These are phyloP conservation scores for Skeletonema tropicum DNA, from an alignment of 108 stramenopile species.

Conservation along the genomic window DNA sequence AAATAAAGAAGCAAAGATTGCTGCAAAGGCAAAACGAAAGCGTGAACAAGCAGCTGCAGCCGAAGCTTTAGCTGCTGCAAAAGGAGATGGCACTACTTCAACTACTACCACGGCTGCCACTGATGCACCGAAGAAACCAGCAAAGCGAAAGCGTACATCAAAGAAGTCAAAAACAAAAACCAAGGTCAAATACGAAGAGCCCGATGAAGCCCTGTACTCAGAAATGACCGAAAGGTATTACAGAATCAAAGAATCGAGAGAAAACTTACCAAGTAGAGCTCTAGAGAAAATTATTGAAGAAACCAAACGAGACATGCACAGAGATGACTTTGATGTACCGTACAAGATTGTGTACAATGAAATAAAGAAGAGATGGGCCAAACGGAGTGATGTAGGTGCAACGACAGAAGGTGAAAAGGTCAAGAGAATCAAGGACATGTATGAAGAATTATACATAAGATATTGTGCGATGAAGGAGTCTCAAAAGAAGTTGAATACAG, in stretches of 20 bases:
- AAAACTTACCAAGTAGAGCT: conserved; percentile 10
- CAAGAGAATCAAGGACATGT: not conserved
- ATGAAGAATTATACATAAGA: not conserved
- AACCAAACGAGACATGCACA: conserved; percentile 9
- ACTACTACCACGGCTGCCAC: not conserved
- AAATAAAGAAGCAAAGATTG: not conserved
- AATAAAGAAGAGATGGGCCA: not conserved
- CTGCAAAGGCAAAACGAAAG: conserved; percentile 6
- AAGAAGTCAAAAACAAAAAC: not conserved
- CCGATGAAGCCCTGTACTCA: not conserved
- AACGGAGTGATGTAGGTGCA: not conserved
- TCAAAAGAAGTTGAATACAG: conserved; percentile 2
- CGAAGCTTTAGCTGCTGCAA: not conserved
- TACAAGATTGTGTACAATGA: not conserved
- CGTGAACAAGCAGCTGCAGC: not conserved
- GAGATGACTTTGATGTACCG: conserved; percentile 9
- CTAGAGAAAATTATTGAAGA: conserved; percentile 15
- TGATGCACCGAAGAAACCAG: not conserved
- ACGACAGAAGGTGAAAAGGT: not conserved
- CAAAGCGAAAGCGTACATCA: not conserved
- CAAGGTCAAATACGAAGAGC: conserved; percentile 1
- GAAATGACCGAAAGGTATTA: conserved; percentile 13
- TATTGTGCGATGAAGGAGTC: not conserved
- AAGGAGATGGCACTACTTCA: not conserved
- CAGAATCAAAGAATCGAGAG: conserved; percentile 1